Evolutionary conservation across 495 filamentous ascomycete species (phyloP).

Genomic region (Penicillium canescens): DNA sequence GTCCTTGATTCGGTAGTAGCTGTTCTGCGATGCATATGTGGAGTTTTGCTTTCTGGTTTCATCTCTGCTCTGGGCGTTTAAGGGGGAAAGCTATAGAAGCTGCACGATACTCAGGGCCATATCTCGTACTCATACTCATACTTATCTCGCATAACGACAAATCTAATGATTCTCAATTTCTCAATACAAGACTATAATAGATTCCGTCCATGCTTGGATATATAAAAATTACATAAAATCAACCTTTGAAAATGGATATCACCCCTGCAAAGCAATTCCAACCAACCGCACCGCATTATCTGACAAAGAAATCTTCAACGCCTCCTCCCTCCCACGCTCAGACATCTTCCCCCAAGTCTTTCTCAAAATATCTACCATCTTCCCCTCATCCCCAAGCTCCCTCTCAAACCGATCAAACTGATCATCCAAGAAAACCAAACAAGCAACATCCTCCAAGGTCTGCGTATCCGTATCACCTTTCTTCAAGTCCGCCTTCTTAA

Average conservation of each 20-base stretch:
- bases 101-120: no score
- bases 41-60: no score
- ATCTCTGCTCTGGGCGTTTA: no score
- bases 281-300: constrained; percentile 61
- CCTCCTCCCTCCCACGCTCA: constrained; percentile 62
- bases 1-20: constrained; percentile 4
- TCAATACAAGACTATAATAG: no score
- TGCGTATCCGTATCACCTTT: constrained; percentile 63
- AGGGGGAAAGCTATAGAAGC: no score
- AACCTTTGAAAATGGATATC: no score
- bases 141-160: no score
- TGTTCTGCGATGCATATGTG: background rate
- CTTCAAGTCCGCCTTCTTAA: constrained; percentile 66
- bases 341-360: constrained; percentile 91
- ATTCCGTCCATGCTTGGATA: background rate
- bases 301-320: constrained; percentile 63
- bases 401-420: constrained; percentile 77
- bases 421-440: constrained; percentile 82
- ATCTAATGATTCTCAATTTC: no score
- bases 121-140: no score
- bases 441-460: constrained; percentile 80
- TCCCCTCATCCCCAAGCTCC: constrained; percentile 63
- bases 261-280: constrained; percentile 10
- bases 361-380: constrained; percentile 68
- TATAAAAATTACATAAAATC: background rate